Evolutionary conservation across 2,329 filamentous ascomycete species (phyloP), one percentile per base, ranked within the genome.

Genomic region (Aspergillus melleus): DNA sequence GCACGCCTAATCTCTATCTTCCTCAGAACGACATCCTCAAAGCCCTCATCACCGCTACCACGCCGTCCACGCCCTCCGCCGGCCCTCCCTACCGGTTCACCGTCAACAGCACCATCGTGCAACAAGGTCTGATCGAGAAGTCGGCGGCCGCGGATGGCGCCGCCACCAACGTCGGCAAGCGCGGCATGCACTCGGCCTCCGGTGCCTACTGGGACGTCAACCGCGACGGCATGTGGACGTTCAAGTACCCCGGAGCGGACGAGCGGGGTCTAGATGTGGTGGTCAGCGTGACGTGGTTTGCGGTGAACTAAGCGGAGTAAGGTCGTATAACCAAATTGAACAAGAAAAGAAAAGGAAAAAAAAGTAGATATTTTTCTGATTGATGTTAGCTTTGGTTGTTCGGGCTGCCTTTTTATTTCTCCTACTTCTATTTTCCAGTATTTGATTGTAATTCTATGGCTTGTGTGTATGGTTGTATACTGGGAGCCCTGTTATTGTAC

Each of bases 71-170:
- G 22, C 61, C 71, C 47, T 66, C 71, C 46, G 67, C 72, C 5
- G 67, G 78, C 14, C 73, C 85, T 26, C 89, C 90, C 5, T 96
- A 88, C 86, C 98, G 98, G 79, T 98, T 94, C 80, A 91, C 92
- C 68, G 92, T 96, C 80, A 98, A 96, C 84, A 96, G 91, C 82
- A 98, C 94, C 66, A 97, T 98, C 74, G 96, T 98, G 68, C 94
- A 99, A 82, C 94, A 98, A 81, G 77, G 76, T 20, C 83, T 94
- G 36, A 86, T 78, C 54, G 72, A 76, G 64, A 72, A 73, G 64
- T 72, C 77, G 30, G 80, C 84, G 65, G 83, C 84, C 55, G 84
- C 83, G 54, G 84, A 84, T 72, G 81, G 83, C 64, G 77, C 79
- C n/a, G 73, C 75, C 24, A 83, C 84, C 62, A 88, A 86, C 29